phyloP scores from a whole-genome alignment of 1,139 yeast genomes.

The Pichia sp. region DNA sequence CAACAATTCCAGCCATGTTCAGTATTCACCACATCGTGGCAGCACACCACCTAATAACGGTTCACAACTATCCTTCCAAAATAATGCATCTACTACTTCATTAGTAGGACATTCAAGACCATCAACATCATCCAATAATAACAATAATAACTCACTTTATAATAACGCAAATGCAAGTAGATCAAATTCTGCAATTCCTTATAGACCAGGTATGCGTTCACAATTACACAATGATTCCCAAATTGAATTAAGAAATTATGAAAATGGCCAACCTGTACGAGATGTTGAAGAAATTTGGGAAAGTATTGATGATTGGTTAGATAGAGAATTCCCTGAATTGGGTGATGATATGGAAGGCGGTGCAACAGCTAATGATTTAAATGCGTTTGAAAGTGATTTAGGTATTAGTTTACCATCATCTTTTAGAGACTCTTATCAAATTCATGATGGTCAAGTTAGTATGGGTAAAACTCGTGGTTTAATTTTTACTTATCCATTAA shows the following conservation, averaged over 20 bases:
- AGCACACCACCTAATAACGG: conserved; percentile 10
- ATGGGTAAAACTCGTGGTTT: conserved; percentile 61
- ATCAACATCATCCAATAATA: conserved; percentile 20
- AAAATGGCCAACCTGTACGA: conserved; percentile 62
- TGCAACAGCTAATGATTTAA: conserved; percentile 68
- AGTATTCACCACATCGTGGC: conserved; percentile 1
- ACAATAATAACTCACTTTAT: not conserved
- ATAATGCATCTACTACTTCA: conserved; percentile 29
- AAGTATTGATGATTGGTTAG: conserved; percentile 67
- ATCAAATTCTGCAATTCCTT: conserved; percentile 28
- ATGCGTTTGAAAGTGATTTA: conserved; percentile 69
- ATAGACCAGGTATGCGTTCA: conserved; percentile 36
- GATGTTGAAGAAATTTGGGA: conserved; percentile 67
- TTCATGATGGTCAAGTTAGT: conserved; percentile 77
- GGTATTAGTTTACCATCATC: conserved; percentile 63
- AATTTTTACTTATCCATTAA: conserved; percentile 60
- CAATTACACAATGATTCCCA: conserved; percentile 35
- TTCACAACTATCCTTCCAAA: conserved; percentile 21
- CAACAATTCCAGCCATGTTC: conserved; percentile 19
- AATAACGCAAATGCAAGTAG: not conserved
- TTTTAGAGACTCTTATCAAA: conserved; percentile 65
- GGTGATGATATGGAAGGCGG: conserved; percentile 65
- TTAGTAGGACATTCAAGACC: conserved; percentile 25
- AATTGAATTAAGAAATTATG: conserved; percentile 44
- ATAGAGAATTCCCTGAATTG: conserved; percentile 72